Conservation (phyloP, 1,284 basidiomycete species). For the Entoloma clypeatum region DNA sequence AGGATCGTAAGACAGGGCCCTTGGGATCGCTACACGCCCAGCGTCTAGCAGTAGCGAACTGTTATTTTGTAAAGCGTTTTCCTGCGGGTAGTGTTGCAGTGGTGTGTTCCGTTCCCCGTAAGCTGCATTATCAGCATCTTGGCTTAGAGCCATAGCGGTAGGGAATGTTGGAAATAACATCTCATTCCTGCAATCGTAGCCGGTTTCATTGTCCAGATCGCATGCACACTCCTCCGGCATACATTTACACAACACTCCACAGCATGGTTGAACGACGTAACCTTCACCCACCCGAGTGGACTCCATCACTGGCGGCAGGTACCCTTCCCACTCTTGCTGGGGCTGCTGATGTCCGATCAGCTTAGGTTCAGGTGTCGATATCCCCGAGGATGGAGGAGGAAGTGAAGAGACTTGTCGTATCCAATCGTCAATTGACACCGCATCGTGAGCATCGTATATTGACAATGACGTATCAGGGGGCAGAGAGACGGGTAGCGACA, state of each 20-base stretch:
- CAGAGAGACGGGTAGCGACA: slow-evolving; percentile 39
- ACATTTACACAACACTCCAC: slow-evolving; percentile 22
- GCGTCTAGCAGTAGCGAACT: too few species aligned
- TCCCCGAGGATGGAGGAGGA: slow-evolving; percentile 7
- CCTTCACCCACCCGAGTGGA: slow-evolving; percentile 1
- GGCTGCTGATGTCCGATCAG: slow-evolving; percentile 4
- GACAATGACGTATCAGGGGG: slow-evolving; percentile 22
- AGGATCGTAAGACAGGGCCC: too few species aligned
- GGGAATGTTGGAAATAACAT: slow-evolving; percentile 13
- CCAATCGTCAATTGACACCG: slow-evolving; percentile 48
- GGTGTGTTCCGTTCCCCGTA: slow-evolving; percentile 3
- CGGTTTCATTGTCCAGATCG: slow-evolving; percentile 13
- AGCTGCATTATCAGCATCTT: neutral
- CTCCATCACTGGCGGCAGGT: slow-evolving; percentile 10
- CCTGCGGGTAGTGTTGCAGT: too few species aligned
- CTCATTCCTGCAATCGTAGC: slow-evolving; percentile 21
- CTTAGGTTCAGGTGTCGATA: neutral
- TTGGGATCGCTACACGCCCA: too few species aligned
- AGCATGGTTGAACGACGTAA: slow-evolving; percentile 19
- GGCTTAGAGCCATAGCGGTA: neutral
- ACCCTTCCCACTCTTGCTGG: slow-evolving; percentile 15
- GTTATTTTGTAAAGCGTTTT: too few species aligned
- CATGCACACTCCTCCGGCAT: slow-evolving; percentile 18
- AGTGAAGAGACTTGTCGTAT: slow-evolving; percentile 34
- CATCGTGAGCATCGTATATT: slow-evolving; percentile 25